These are phyloP conservation scores for Rhodosporidiobolus sp. DNA, from an alignment of 768 basidiomycete species.

Conservation along the genomic window DNA sequence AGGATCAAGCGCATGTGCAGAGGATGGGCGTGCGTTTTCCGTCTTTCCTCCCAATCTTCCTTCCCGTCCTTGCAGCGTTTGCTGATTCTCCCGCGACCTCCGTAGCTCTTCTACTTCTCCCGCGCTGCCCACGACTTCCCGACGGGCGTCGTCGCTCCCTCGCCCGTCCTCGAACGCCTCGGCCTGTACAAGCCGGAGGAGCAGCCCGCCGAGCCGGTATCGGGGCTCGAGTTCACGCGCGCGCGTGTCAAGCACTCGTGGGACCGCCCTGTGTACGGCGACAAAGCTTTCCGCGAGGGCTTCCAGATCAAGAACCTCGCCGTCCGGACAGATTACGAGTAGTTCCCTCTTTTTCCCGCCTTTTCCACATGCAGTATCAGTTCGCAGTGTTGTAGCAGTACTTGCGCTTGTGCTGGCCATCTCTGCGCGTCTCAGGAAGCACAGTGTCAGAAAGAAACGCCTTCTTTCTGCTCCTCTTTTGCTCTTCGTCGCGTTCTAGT, in stretches of 20 bases:
- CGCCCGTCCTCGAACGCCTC: constrained; percentile 15
- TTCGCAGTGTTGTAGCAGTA: too few species aligned
- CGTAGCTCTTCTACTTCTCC: constrained; percentile 22
- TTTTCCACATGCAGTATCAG: too few species aligned
- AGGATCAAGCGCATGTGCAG: constrained; percentile 5
- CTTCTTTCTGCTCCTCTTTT: too few species aligned
- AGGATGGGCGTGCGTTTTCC: constrained; percentile 5
- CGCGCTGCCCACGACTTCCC: constrained; percentile 10
- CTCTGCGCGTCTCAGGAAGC: too few species aligned
- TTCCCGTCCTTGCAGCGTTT: too few species aligned
- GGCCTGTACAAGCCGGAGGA: constrained; percentile 12
- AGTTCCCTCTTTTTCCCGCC: too few species aligned
- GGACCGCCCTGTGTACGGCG: constrained; percentile 7
- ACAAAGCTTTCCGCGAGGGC: neutral
- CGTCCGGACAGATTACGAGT: constrained; percentile 12
- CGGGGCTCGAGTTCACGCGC: constrained; percentile 13
- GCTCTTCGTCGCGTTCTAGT: too few species aligned
- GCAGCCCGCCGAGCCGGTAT: neutral
- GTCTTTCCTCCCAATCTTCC: neutral
- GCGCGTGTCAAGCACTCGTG: constrained; percentile 14
- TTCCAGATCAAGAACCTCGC: neutral
- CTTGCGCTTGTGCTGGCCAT: too few species aligned
- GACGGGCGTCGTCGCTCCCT: constrained; percentile 7
- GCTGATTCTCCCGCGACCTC: too few species aligned
- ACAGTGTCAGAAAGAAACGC: too few species aligned